Percentiles rank a stretch among this genome's conserved stretches.
phyloP scores from a whole-genome alignment of 768 basidiomycete species.

The Mycena olivaceomarginata region DNA sequence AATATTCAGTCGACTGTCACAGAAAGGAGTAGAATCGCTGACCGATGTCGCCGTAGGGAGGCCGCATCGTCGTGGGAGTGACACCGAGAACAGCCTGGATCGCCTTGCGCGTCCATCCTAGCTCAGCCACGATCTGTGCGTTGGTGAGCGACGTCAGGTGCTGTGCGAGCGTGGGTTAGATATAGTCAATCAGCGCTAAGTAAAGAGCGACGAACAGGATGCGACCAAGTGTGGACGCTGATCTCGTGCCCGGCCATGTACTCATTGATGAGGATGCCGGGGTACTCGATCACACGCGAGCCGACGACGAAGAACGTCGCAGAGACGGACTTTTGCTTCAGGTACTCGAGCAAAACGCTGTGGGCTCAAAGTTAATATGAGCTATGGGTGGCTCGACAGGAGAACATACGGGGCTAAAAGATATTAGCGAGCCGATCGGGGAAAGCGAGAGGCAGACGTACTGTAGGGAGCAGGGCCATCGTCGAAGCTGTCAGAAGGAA shows the following conservation, averaged over 20 bases:
- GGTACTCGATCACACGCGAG: constrained; percentile 88
- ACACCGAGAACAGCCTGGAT: constrained; percentile 87
- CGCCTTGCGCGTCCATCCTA: constrained; percentile 93
- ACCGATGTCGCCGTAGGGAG: constrained; percentile 91
- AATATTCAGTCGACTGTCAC: constrained; percentile 11
- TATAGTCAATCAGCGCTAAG: constrained; percentile 25
- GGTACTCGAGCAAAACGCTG: constrained; percentile 83
- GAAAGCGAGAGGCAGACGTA: constrained; percentile 59
- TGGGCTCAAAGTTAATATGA: background rate
- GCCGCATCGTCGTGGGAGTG: constrained; percentile 84
- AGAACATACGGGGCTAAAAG: constrained; percentile 50
- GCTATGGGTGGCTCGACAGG: background rate
- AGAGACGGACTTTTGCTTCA: constrained; percentile 75
- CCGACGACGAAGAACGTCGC: constrained; percentile 96
- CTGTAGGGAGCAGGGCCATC: constrained; percentile 93
- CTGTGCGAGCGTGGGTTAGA: constrained; percentile 53
- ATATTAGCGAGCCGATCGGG: constrained; percentile 20
- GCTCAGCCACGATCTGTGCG: constrained; percentile 92
- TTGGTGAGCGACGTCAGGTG: constrained; percentile 83
- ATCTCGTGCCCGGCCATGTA: constrained; percentile 90
- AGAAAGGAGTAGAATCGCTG: constrained; percentile 16
- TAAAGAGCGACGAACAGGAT: constrained; percentile 66
- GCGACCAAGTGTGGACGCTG: constrained; percentile 95
- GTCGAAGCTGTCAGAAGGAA: constrained; percentile 73
- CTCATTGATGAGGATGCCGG: constrained; percentile 84